Evolutionary conservation across 2,329 filamentous ascomycete genomes (phyloP).

Genomic region (Coccinonectria pachysandricola): DNA sequence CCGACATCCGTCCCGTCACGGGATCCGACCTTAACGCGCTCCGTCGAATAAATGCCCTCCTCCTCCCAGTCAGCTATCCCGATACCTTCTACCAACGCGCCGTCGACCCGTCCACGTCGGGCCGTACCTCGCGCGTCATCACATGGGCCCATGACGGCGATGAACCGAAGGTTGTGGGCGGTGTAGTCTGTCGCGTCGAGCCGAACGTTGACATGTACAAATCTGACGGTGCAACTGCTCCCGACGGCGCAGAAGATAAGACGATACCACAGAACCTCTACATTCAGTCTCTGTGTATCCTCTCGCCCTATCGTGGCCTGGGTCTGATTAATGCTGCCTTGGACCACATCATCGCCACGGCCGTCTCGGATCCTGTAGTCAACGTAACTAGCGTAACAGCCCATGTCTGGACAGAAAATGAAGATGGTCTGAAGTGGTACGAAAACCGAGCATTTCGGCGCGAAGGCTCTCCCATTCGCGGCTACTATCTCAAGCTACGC

Average conservation of each 20-base stretch:
- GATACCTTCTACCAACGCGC: slow-evolving; percentile 52
- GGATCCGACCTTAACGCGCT: slow-evolving; percentile 45
- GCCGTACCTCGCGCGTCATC: slow-evolving; percentile 49
- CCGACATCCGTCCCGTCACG: slow-evolving; percentile 40
- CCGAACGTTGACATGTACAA: too few species aligned
- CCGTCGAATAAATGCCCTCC: slow-evolving; percentile 53
- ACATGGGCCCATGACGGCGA: slow-evolving; percentile 39
- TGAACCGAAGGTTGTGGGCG: slow-evolving; percentile 45
- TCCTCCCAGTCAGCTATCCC: slow-evolving; percentile 53
- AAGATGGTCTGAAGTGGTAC: slow-evolving; percentile 55
- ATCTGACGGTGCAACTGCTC: too few species aligned
- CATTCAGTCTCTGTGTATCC: slow-evolving; percentile 52
- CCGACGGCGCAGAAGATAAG: slow-evolving; percentile 9
- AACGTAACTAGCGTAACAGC: slow-evolving; percentile 42
- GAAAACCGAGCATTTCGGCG: slow-evolving; percentile 43
- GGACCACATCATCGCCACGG: slow-evolving; percentile 37
- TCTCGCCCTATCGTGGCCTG: slow-evolving; percentile 51
- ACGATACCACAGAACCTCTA: slow-evolving; percentile 40
- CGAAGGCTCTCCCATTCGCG: slow-evolving; percentile 36
- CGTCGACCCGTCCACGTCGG: slow-evolving; percentile 36
- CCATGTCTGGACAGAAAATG: slow-evolving; percentile 59
- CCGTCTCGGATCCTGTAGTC: slow-evolving; percentile 24
- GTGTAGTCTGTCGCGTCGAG: slow-evolving; percentile 53
- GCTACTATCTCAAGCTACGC: slow-evolving; percentile 53
- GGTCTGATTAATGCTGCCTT: slow-evolving; percentile 50